These are phyloP conservation scores for Bassia scoparia DNA, from an alignment of 148 eudicot genomes.

Conservation along the genomic window DNA sequence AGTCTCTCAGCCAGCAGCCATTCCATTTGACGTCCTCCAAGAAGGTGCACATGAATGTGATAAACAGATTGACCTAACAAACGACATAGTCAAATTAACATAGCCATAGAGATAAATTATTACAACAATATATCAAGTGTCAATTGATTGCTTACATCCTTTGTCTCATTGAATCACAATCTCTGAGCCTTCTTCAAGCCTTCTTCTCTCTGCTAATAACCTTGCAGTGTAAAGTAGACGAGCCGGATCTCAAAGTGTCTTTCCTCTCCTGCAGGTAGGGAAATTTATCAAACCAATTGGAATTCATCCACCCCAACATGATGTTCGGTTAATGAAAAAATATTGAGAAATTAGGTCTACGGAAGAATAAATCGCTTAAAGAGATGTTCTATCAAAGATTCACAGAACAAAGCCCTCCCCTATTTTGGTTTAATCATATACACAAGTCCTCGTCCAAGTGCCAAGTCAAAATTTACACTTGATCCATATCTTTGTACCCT, in stretches of 20 bases:
- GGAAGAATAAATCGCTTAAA: too few relatives aligned
- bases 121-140: background rate
- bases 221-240: conserved; percentile 75
- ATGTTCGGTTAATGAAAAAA: background rate
- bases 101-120: conserved; percentile 5
- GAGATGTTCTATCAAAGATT: too few relatives aligned
- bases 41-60: conserved; percentile 82
- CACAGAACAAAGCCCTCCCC: background rate
- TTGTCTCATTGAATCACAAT: conserved; percentile 77
- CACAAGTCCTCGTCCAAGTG: background rate
- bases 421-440: background rate
- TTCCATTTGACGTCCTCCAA: conserved; percentile 95
- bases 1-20: conserved; percentile 79
- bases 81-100: background rate
- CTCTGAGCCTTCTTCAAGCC: conserved; percentile 87
- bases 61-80: conserved; percentile 87
- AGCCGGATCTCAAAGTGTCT: conserved; percentile 82
- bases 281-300: background rate
- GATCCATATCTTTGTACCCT: background rate
- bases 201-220: conserved; percentile 83
- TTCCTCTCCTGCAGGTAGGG: conserved; percentile 62
- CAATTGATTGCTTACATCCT: conserved; percentile 49
- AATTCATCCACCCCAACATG: background rate
- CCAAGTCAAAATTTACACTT: background rate
- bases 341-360: background rate